Evolutionary conservation across 2,329 filamentous ascomycete genomes (phyloP), one percentile per base, ranked within the genome.

Genomic region (Ilyonectria mors-panacis): DNA sequence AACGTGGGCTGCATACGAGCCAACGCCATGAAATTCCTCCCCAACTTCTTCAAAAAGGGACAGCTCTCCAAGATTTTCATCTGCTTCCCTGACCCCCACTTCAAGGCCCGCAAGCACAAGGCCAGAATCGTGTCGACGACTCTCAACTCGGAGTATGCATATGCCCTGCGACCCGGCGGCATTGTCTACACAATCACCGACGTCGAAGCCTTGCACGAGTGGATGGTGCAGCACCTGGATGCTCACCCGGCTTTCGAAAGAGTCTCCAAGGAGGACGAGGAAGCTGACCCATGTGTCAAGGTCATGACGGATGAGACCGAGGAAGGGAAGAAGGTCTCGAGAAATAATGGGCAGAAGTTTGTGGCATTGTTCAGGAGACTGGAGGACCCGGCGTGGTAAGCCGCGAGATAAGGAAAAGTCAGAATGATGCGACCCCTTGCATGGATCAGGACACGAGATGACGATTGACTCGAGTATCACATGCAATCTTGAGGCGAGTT

Each of bases 1-100:
- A 99, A 99, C 80, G 92, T 95, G 60, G 91, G 93, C 37, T 97
- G 94, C 78, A 85, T 99, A 54, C 92, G 96, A 69, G 93, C 94
- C 72, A 99, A 99, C 84, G 94, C 94, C 6, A 99, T 99, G 96
- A 99, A 99, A 80, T 99, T 98, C 81, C 85, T 99, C n/a, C 95
- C 97, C 69, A 98, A 99, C 79, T 97, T 98, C 86, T 98, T 99
- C 85, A 85, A 83, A 61, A 93, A 91, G 76, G 86, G 83, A 15
- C 95, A 98, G 79, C 89, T 99, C 15, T 89, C 87, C 70, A 97
- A 97, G 78, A 93, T 98, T 78, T 99, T 99, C 81, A 93, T 99
- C 75, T 99, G 96, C 85, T 99, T 99, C 79, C 96, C 96, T 0
- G 96, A 99, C 77, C 96, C 96, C 66, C 96, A 99, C 82, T 99